Evolutionary conservation across 2,329 filamentous ascomycete species (phyloP), one percentile per base, ranked within the genome.

Genomic region (Paecilomyces niveus): DNA sequence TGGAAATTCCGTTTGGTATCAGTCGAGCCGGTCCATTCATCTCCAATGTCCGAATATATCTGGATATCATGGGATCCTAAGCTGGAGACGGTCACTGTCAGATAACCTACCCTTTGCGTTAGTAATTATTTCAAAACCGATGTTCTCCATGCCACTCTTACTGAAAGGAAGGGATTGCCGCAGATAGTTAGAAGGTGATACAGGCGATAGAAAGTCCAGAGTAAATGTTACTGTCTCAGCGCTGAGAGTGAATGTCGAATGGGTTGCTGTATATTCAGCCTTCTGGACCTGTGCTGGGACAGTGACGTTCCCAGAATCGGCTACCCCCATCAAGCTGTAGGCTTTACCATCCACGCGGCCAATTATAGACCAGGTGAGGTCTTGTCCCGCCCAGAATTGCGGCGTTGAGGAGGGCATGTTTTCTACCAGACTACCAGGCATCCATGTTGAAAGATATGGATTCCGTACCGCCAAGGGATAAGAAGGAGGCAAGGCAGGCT

Each of bases 171-270:
- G 68, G 8, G 75, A 78, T 57, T 79, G 76, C 15, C 76, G 71
- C 3, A 74, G 55, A 58, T 76, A 74, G 61, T 78, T 71, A 1
- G 69, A 69, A 2, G 76, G 75, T 3, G 74, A 75, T 3, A 79
- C 72, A 0, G 76, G 77, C 13, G 76, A 78, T 59, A 79, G 74
- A 60, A 79, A 79, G 59, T 79, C 76, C 32, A 79, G 60, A 0
- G 65, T 71, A 35, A 78, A 66, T 10, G 57, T 67, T 6, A 70
- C 70, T 11, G 64, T 35, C 0, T 74, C 74, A 15, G 76, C 76
- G 35, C 64, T 67, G 11, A 78, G 65, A 6, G 65, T 71, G 58
- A 79, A 78, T 3, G 72, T 62, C 3, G 74, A 72, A 62, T 77
- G 76, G 0, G 76, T 78, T 4, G 75, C 68, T 1, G 74, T 78